Evolutionary conservation across 1,284 basidiomycete species (phyloP).

Genomic region (Paramarasmius palmivorus): DNA sequence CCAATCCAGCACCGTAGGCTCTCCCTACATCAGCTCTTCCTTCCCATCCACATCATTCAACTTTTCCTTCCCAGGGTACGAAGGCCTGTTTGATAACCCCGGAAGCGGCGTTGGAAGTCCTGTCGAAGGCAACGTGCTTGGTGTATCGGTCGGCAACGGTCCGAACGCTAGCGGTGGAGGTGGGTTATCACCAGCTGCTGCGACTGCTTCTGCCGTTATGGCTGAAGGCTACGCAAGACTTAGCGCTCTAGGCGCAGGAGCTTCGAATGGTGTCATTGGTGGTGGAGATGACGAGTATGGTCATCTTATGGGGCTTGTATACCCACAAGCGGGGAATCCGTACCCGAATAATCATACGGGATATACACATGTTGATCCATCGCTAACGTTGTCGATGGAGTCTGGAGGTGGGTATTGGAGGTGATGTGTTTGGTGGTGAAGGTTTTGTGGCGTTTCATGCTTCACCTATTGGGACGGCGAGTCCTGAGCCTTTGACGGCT

Average conservation of each 20-base stretch:
- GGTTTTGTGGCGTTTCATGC: conserved; percentile 59
- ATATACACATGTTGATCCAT: conserved; percentile 82
- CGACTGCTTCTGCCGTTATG: conserved; percentile 62
- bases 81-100: conserved; percentile 62
- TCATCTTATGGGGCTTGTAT: conserved; percentile 65
- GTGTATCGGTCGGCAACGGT: background rate
- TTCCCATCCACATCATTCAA: conserved; percentile 80
- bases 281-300: conserved; percentile 57
- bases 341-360: background rate
- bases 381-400: conserved; percentile 68
- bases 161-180: conserved; percentile 10
- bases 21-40: conserved; percentile 4
- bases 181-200: conserved; percentile 63
- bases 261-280: conserved; percentile 21
- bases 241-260: background rate
- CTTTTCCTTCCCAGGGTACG: conserved; percentile 73
- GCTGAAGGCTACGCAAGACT: conserved; percentile 68
- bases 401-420: conserved; percentile 18
- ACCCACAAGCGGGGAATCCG: background rate
- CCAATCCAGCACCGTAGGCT: background rate
- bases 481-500: conserved; percentile 71
- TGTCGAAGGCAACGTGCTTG: conserved; percentile 5
- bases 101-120: conserved; percentile 7
- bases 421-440: conserved; percentile 28
- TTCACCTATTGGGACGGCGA: conserved; percentile 70